phyloP scores from a whole-genome alignment of 1,139 yeast genomes.

The Magnusiomyces sp. region DNA sequence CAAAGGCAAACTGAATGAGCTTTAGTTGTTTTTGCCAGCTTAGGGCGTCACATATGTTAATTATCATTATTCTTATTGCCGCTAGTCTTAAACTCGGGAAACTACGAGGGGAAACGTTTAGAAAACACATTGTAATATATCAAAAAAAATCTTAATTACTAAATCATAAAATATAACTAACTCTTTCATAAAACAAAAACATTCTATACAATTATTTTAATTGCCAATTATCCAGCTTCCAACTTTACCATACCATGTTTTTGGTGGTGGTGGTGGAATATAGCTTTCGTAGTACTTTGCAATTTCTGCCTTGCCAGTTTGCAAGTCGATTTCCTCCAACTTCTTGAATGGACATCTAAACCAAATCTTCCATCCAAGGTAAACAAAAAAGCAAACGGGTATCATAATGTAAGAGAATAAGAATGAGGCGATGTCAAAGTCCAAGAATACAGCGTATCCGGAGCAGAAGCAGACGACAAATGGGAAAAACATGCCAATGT shows the following conservation, averaged over 20 bases:
- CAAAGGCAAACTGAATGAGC: no score
- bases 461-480: conserved; percentile 55
- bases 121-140: neutral
- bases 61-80: no score
- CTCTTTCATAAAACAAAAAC: neutral
- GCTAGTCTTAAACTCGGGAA: no score
- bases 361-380: conserved; percentile 48
- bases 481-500: conserved; percentile 36
- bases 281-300: conserved; percentile 31
- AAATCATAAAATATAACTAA: neutral
- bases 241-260: conserved; percentile 15
- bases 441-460: conserved; percentile 63
- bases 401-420: conserved; percentile 62
- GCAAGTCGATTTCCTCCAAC: conserved; percentile 47
- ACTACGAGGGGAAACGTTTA: no score
- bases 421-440: conserved; percentile 54
- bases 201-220: neutral
- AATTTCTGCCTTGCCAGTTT: conserved; percentile 47
- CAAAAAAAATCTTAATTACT: neutral
- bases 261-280: conserved; percentile 14
- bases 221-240: neutral
- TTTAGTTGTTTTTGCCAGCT: no score
- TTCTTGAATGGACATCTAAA: conserved; percentile 44
- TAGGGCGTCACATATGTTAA: no score
- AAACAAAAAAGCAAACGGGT: conserved; percentile 52